phyloP scores from a whole-genome alignment of 805 yeast genomes.

The Zygosaccharomyces gambellarensis region DNA sequence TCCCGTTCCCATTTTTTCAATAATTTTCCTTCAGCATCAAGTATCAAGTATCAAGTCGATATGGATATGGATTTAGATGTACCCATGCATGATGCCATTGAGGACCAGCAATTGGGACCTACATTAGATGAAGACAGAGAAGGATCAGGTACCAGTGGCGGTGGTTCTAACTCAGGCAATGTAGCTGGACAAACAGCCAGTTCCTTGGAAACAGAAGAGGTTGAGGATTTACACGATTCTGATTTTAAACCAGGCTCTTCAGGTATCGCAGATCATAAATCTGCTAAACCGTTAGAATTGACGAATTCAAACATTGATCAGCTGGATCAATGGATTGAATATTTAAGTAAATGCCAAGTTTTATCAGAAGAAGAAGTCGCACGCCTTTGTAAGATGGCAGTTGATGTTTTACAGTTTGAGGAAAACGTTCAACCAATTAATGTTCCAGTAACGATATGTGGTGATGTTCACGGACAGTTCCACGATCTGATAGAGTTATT shows the following conservation, averaged over 20 bases:
- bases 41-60: not conserved
- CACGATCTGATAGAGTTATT: conserved; percentile 91
- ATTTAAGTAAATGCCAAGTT: conserved; percentile 72
- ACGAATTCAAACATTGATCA: conserved; percentile 52
- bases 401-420: conserved; percentile 84
- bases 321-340: conserved; percentile 84
- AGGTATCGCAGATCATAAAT: conserved; percentile 38
- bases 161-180: conserved; percentile 8
- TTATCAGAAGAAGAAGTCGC: conserved; percentile 75
- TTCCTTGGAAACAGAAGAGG: conserved; percentile 24
- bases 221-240: conserved; percentile 23
- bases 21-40: not conserved
- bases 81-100: conserved; percentile 75
- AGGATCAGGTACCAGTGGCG: not conserved
- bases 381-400: conserved; percentile 81
- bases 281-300: conserved; percentile 38
- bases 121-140: conserved; percentile 30
- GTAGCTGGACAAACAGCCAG: conserved; percentile 12
- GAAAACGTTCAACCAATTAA: conserved; percentile 93
- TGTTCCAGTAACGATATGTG: conserved; percentile 95
- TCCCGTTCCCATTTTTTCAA: not conserved
- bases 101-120: conserved; percentile 37
- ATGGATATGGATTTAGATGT: conserved; percentile 80
- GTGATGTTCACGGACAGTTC: conserved; percentile 95
- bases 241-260: conserved; percentile 34